Base-by-base conservation (phyloP, 2,329 filamentous ascomycete species). In the Pyrenochaeta sp. region DNA sequence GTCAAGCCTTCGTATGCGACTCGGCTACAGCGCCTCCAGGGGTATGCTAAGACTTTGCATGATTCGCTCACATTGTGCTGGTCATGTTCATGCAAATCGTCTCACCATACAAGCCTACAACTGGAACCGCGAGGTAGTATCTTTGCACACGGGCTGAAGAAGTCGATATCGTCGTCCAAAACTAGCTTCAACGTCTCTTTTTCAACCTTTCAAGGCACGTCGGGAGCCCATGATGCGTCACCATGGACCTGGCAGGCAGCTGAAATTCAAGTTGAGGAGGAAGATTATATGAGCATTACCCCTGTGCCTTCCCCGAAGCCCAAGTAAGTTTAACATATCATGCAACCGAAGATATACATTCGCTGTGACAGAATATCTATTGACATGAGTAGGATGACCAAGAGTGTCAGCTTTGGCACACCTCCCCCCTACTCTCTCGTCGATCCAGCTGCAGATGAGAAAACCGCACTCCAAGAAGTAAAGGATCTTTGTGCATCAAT, bases 401-500 rank as follows among this genome's bases (percentile, higher is more conserved):
- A 69, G 35, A 62, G 52, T 17, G 68, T 71, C 30, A 69, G 65
- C 30, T 72, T 71, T 44, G 58, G 60, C 21, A 50, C 55, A 7
- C 63, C 60, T 30, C 68, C 69, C 14, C 65, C 68, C 18, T 68
- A 68, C 13, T 64, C 63, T 3, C 31, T 54, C 2, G 41, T 42
- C n/a, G 61, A 68, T 22, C 60, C 61, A n/a, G 48, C 27, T 7
- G 22, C 28, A 10, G 37, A 27, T 15, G 26, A 35, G 6, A 15
- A 43, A 11, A 41, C 53, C 29, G 41, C 51, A 7, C 38, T 64
- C 2, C 40, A 65, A 36, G 68, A 68, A 45, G 59, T 72, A 9
- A 61, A 64, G n/a, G 67, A 72, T 39, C 30, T 71, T 13, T 71
- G 68, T 37, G 64, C 63, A 15, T 68, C 67, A 4, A 71, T 71